These are phyloP conservation scores for Stropharia rugosoannulata DNA, from an alignment of 768 basidiomycete genomes.

Conservation along the genomic window DNA sequence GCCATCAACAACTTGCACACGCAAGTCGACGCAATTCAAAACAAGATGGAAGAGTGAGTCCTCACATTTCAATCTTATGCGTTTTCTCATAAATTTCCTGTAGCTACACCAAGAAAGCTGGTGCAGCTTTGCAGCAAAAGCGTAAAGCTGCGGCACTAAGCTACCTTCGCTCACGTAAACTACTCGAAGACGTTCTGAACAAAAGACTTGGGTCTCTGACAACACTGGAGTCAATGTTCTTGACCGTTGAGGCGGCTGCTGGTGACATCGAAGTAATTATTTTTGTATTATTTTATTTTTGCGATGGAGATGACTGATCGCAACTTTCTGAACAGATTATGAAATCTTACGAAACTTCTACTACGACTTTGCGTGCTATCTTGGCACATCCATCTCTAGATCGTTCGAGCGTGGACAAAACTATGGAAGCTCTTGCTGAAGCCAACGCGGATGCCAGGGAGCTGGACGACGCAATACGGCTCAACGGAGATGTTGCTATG, in stretches of 20 bases:
- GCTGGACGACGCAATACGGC: constrained; percentile 72
- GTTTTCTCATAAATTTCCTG: neutral
- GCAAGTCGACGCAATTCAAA: constrained; percentile 70
- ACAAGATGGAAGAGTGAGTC: constrained; percentile 70
- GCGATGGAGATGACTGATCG: neutral
- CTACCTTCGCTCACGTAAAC: constrained; percentile 79
- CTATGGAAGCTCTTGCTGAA: constrained; percentile 85
- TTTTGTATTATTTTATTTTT: neutral
- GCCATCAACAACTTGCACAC: constrained; percentile 65
- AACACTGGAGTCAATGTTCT: constrained; percentile 72
- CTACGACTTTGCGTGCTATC: constrained; percentile 71
- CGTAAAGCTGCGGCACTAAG: constrained; percentile 74
- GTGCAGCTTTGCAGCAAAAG: constrained; percentile 61
- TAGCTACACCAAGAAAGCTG: constrained; percentile 70
- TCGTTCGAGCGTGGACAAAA: constrained; percentile 76
- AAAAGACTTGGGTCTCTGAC: constrained; percentile 76
- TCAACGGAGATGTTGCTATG: constrained; percentile 63
- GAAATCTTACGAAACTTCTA: constrained; percentile 81
- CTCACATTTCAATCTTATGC: neutral
- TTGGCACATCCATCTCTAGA: constrained; percentile 80
- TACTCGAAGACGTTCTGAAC: constrained; percentile 70
- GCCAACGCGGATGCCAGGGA: constrained; percentile 82
- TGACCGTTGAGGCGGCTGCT: constrained; percentile 86
- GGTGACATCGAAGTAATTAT: constrained; percentile 77
- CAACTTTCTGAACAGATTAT: constrained; percentile 60